These are phyloP conservation scores for Colletotrichum gloeosporioides DNA, from an alignment of 2,329 filamentous ascomycete genomes.

Conservation along the genomic window DNA sequence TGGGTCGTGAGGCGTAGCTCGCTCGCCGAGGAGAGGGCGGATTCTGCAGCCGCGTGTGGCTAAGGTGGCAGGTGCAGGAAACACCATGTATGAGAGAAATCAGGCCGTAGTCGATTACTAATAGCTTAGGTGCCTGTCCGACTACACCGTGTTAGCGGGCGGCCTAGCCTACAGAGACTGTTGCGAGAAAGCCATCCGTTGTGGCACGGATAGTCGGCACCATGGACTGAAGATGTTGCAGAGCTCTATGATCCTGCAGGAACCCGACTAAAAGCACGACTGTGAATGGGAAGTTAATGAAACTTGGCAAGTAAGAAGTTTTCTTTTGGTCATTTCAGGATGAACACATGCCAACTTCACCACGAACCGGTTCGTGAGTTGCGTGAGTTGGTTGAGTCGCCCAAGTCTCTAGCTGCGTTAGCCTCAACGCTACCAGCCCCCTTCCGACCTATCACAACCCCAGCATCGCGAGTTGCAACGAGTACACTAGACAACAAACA, in stretches of 20 bases:
- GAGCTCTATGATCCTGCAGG: not conserved
- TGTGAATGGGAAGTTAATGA: not conserved
- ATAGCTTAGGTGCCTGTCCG: not conserved
- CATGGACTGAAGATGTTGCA: not conserved
- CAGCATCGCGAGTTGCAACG: not conserved
- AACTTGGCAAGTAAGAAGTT: too few relatives aligned
- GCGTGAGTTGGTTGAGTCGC: not conserved
- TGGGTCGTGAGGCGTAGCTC: not conserved
- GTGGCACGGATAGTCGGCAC: not conserved
- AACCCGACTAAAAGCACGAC: not conserved
- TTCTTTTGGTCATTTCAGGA: not conserved
- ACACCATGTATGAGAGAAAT: rapidly evolving
- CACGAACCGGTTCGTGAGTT: not conserved
- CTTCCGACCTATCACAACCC: not conserved
- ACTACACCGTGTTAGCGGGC: not conserved
- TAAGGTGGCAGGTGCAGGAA: not conserved
- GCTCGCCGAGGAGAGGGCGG: not conserved
- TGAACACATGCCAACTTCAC: not conserved
- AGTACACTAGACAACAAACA: not conserved
- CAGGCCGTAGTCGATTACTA: not conserved
- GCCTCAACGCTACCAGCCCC: not conserved
- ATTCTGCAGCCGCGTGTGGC: not conserved
- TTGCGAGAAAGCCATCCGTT: not conserved
- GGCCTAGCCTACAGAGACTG: not conserved
- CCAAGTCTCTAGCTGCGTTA: not conserved